These are phyloP conservation scores for Lyophyllum atratum DNA, from an alignment of 768 basidiomycete genomes.

Conservation along the genomic window DNA sequence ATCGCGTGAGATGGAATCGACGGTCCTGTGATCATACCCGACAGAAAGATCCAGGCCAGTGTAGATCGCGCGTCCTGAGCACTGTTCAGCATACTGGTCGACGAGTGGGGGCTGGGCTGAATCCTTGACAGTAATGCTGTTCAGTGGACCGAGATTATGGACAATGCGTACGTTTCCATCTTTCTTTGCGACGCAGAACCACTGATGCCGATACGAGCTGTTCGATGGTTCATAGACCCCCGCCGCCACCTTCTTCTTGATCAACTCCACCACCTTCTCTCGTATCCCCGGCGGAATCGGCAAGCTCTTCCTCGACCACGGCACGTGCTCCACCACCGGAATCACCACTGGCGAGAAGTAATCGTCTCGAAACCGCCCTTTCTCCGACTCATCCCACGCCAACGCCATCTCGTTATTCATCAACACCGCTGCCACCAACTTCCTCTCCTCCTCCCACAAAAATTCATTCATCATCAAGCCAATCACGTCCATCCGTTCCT, in stretches of 20 bases:
- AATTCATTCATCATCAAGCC: constrained; percentile 23
- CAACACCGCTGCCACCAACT: constrained; percentile 5
- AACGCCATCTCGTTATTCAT: constrained; percentile 24
- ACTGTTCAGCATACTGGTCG: constrained; percentile 33
- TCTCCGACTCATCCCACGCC: constrained; percentile 26
- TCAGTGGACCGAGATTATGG: constrained; percentile 39
- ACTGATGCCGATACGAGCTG: constrained; percentile 36
- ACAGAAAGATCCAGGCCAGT: constrained; percentile 34
- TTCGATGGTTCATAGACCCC: constrained; percentile 34
- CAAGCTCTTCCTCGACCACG: constrained; percentile 30
- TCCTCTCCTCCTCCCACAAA: constrained; percentile 19
- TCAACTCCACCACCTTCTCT: constrained; percentile 22
- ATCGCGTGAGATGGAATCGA: constrained; percentile 22
- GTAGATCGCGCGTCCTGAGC: constrained; percentile 25
- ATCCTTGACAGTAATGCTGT: constrained; percentile 37
- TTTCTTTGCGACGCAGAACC: constrained; percentile 40
- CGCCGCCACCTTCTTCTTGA: constrained; percentile 27
- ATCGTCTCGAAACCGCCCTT: constrained; percentile 23
- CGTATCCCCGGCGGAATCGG: constrained; percentile 33
- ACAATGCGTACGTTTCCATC: constrained; percentile 33
- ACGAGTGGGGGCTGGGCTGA: constrained; percentile 33
- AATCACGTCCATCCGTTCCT: constrained; percentile 23
- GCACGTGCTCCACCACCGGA: constrained; percentile 31
- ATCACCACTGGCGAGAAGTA: constrained; percentile 24
- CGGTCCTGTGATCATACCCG: constrained; percentile 34